Conservation (phyloP, 768 basidiomycete genomes). For the Boletus pseudo-olivaceus region DNA sequence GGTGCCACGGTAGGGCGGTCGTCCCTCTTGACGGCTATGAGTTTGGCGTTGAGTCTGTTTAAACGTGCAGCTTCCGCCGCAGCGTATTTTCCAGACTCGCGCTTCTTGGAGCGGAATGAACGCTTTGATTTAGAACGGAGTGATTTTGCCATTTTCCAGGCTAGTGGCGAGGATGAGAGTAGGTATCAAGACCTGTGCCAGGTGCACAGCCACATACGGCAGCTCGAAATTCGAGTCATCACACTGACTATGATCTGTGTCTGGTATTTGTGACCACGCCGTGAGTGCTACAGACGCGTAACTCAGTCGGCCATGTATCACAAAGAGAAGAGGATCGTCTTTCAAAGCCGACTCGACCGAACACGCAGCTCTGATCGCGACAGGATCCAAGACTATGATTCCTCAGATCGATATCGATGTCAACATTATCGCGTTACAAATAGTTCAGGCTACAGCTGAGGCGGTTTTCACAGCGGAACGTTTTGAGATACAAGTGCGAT, state of each 20-base stretch:
- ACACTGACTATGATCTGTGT: too few relatives aligned
- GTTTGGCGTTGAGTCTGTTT: slow-evolving; percentile 66
- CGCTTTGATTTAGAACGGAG: slow-evolving; percentile 80
- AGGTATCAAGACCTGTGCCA: neutral
- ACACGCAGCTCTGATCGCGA: neutral
- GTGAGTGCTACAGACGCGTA: neutral
- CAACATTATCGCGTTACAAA: slow-evolving; percentile 4
- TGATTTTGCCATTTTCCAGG: slow-evolving; percentile 70
- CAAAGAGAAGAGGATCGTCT: neutral
- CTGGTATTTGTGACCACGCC: neutral
- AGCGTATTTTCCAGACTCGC: slow-evolving; percentile 71
- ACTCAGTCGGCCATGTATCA: neutral
- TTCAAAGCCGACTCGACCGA: neutral
- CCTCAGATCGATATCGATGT: slow-evolving; percentile 4
- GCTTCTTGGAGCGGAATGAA: slow-evolving; percentile 71
- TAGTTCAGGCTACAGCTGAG: slow-evolving; percentile 7
- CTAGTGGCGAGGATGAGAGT: neutral
- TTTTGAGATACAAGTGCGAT: slow-evolving; percentile 3
- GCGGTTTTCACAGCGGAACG: neutral
- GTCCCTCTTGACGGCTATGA: slow-evolving; percentile 43
- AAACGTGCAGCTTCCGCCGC: slow-evolving; percentile 75
- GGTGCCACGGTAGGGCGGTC: slow-evolving; percentile 25
- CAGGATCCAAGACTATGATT: neutral
- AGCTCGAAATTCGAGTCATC: neutral
- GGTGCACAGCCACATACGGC: slow-evolving; percentile 7